Evolutionary conservation across 306 rosid species (phyloP), one percentile per base, ranked within the genome.

Genomic region (Ormosia semicastrata): DNA sequence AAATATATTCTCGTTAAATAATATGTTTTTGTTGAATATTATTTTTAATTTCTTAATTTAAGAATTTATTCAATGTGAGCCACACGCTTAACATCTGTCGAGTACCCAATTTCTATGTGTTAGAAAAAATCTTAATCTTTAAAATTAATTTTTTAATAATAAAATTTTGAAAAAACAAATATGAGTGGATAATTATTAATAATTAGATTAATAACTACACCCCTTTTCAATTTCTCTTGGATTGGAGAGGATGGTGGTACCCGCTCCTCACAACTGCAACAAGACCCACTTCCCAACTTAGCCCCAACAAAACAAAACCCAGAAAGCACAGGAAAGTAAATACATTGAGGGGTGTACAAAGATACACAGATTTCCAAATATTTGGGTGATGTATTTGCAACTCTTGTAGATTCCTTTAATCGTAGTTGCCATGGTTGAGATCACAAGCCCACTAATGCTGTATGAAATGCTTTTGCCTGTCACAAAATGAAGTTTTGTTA

Each of bases 71-170:
- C 98, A 66, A 93, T 87, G 81, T 93, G 98, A 57, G 94, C 93
- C 88, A 91, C 98, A 79, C 91, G 98, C 86, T 90, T 90, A 43
- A 93, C 98, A 83, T 93, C 94, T 29, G 97, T 91, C 11, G 98
- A 97, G 73, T 78, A 86, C 84, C 98, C 98, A 80, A 93, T 93
- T 91, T 93, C 94, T 78, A 93, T 83, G 83, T 93, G n/a, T n/a
- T n/a, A n/a, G n/a, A n/a, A n/a, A n/a, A n/a, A n/a, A n/a, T n/a
- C n/a, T n/a, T n/a, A n/a, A n/a, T n/a, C n/a, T n/a, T n/a, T n/a
- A n/a, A n/a, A n/a, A n/a, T n/a, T n/a, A n/a, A n/a, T n/a, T n/a
- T n/a, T n/a, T n/a, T n/a, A n/a, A n/a, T n/a, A n/a, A n/a, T n/a
- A n/a, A n/a, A n/a, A n/a, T n/a, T n/a, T n/a, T n/a, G n/a, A n/a